These are phyloP conservation scores for Pseudogymnoascus sp. DNA, from an alignment of 2,329 filamentous ascomycete species.

Conservation along the genomic window DNA sequence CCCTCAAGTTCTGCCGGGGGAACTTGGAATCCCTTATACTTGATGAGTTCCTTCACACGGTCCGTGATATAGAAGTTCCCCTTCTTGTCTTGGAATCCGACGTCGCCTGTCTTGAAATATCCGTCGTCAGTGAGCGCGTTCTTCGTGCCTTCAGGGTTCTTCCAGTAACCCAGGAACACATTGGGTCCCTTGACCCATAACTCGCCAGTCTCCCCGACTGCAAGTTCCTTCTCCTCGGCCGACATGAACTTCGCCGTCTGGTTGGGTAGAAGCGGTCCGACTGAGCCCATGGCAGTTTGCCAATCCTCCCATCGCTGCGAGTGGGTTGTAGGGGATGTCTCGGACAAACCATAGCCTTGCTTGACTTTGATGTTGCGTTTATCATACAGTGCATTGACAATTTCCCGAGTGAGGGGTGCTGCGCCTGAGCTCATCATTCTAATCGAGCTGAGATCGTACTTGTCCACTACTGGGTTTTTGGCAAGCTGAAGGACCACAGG, in stretches of 20 bases:
- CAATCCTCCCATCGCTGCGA: slow-evolving; percentile 70
- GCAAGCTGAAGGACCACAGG: slow-evolving; percentile 74
- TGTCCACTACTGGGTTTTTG: slow-evolving; percentile 69
- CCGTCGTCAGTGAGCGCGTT: slow-evolving; percentile 69
- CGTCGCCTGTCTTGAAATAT: slow-evolving; percentile 86
- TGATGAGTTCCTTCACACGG: slow-evolving; percentile 64
- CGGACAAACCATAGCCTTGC: slow-evolving; percentile 86
- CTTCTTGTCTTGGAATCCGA: slow-evolving; percentile 68
- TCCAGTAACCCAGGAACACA: slow-evolving; percentile 71
- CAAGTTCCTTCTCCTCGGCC: slow-evolving; percentile 52
- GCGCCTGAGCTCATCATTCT: slow-evolving; percentile 84
- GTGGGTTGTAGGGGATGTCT: slow-evolving; percentile 75
- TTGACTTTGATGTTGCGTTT: slow-evolving; percentile 69
- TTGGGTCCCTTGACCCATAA: slow-evolving; percentile 75
- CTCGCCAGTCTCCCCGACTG: slow-evolving; percentile 59
- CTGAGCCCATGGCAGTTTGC: slow-evolving; percentile 66
- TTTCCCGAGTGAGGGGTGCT: slow-evolving; percentile 72
- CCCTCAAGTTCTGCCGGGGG: slow-evolving; percentile 60
- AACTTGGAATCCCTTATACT: slow-evolving; percentile 64
- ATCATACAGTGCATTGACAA: slow-evolving; percentile 68
- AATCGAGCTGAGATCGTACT: slow-evolving; percentile 73
- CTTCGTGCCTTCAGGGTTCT: slow-evolving; percentile 62
- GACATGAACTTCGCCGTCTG: slow-evolving; percentile 77
- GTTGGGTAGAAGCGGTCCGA: slow-evolving; percentile 71
- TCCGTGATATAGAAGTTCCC: slow-evolving; percentile 90